phyloP scores from a whole-genome alignment of 805 yeast species.

The Candida berthetii region DNA sequence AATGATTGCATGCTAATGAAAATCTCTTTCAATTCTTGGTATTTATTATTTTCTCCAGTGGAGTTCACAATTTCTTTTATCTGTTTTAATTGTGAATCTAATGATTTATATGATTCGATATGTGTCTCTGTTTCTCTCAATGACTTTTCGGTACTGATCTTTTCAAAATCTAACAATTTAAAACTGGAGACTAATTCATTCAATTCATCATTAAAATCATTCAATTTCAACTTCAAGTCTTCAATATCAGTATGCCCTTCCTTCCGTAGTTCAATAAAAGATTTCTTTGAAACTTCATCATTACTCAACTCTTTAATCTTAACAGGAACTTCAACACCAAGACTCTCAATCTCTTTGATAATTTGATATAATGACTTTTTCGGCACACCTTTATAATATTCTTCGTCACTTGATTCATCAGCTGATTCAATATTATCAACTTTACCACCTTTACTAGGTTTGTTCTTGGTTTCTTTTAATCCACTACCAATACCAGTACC shows the following conservation, averaged over 20 bases:
- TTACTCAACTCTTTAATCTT: slow-evolving; percentile 14
- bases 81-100: neutral
- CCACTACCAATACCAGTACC: slow-evolving; percentile 70
- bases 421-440: slow-evolving; percentile 3
- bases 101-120: neutral
- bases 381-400: slow-evolving; percentile 17
- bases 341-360: slow-evolving; percentile 13
- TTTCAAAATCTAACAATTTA: neutral
- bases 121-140: neutral
- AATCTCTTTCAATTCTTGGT: neutral
- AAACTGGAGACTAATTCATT: slow-evolving; percentile 5
- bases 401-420: slow-evolving; percentile 16
- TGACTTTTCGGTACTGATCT: neutral
- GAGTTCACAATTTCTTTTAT: neutral
- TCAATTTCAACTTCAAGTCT: slow-evolving; percentile 7
- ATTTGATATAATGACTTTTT: slow-evolving; percentile 19
- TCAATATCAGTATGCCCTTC: slow-evolving; percentile 21
- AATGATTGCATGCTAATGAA: neutral
- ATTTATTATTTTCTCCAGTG: neutral
- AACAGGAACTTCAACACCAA: slow-evolving; percentile 14
- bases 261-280: slow-evolving; percentile 30
- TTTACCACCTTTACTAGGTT: slow-evolving; percentile 2
- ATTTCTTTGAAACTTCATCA: slow-evolving; percentile 23
- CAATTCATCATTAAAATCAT: slow-evolving; percentile 9
- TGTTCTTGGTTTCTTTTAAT: slow-evolving; percentile 12